Evolutionary conservation across 2,329 filamentous ascomycete genomes (phyloP).

Genomic region (Atkinsonella texensis): DNA sequence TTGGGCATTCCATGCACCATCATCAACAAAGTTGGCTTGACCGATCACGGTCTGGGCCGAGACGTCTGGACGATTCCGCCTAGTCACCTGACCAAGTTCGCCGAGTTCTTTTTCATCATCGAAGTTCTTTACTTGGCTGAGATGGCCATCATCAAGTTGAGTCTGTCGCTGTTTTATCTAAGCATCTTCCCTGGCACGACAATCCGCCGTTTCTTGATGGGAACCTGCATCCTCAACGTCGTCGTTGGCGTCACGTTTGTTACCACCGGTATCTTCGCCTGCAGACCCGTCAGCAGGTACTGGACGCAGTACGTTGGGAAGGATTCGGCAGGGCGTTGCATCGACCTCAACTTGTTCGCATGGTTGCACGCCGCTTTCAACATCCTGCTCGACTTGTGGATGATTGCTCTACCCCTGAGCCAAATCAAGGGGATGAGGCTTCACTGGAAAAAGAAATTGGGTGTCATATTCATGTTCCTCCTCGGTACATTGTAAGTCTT

Average conservation of each 20-base stretch:
- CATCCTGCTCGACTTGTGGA: conserved; percentile 5
- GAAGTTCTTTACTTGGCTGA: conserved; percentile 20
- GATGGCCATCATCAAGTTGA: conserved; percentile 26
- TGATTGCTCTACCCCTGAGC: conserved; percentile 7
- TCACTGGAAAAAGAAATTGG: conserved; percentile 6
- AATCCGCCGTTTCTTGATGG: conserved; percentile 20
- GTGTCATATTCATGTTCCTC: conserved; percentile 6
- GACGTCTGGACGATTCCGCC: conserved; percentile 22
- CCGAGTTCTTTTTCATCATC: conserved; percentile 19
- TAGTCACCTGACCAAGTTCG: conserved; percentile 14
- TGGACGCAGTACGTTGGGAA: conserved; percentile 29
- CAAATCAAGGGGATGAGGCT: conserved; percentile 3
- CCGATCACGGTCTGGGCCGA: conserved; percentile 18
- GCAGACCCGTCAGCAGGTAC: conserved; percentile 25
- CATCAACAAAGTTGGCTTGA: conserved; percentile 13
- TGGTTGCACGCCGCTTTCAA: conserved; percentile 3
- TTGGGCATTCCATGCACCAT: conserved; percentile 12
- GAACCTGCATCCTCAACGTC: conserved; percentile 19
- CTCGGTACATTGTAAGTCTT: conserved; percentile 6
- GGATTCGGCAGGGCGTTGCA: conserved; percentile 1
- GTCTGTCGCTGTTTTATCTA: conserved; percentile 30
- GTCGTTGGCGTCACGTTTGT: conserved; percentile 20
- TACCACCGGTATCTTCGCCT: conserved; percentile 24
- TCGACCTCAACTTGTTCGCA: conserved; percentile 5
- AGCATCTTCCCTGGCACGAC: conserved; percentile 24